A percentile compares a stretch with the other conserved stretches of the same genome.
phyloP scores from a whole-genome alignment of 257 asterid genomes.

The Ilex asprella region DNA sequence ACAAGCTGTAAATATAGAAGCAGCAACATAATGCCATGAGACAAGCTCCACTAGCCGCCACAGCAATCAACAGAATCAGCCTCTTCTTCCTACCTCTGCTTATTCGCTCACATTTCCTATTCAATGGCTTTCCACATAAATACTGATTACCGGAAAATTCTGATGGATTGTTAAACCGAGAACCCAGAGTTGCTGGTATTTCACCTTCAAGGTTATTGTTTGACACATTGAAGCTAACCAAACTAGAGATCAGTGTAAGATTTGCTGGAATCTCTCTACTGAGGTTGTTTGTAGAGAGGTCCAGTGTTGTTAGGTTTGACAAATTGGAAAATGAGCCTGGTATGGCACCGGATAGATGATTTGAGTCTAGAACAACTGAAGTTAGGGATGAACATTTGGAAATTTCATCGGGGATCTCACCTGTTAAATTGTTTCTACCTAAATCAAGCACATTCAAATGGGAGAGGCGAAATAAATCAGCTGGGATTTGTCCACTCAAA shows the following conservation, averaged over 20 bases:
- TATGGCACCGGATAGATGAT: conserved; percentile 38
- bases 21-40: conserved; percentile 60
- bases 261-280: conserved; percentile 49
- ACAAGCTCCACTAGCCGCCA: conserved; percentile 57
- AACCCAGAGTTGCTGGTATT: conserved; percentile 43
- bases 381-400: conserved; percentile 49
- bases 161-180: conserved; percentile 41
- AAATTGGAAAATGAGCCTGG: conserved; percentile 25
- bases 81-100: conserved; percentile 33
- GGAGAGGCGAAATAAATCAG: conserved; percentile 36
- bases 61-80: conserved; percentile 52
- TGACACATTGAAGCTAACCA: conserved; percentile 48
- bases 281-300: conserved; percentile 37
- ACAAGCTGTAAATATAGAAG: conserved; percentile 52
- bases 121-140: conserved; percentile 59
- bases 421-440: conserved; percentile 49
- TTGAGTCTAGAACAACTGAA: conserved; percentile 32
- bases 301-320: conserved; percentile 24
- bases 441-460: conserved; percentile 48
- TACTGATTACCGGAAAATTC: conserved; percentile 42
- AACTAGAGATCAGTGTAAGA: conserved; percentile 34
- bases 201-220: conserved; percentile 49
- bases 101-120: conserved; percentile 31
- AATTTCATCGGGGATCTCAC: conserved; percentile 48
- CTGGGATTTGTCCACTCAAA: conserved; percentile 43